Evolutionary conservation across 1,284 basidiomycete species (phyloP).

Genomic region (Wolfiporia cocos): DNA sequence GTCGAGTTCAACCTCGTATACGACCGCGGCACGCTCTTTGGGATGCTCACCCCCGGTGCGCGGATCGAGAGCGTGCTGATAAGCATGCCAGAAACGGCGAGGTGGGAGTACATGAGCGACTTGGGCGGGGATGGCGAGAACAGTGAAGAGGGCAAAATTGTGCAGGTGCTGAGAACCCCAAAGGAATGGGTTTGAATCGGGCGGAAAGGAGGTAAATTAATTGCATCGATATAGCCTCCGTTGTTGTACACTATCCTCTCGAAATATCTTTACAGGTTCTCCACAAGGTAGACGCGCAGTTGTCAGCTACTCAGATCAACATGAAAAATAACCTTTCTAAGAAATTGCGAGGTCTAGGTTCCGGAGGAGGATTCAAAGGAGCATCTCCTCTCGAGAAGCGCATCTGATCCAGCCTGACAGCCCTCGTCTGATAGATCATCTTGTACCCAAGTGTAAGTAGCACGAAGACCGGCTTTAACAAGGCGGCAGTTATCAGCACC

Average conservation of each 20-base stretch:
- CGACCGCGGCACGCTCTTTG: slow-evolving; percentile 86
- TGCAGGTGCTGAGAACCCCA: slow-evolving; percentile 66
- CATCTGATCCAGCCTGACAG: slow-evolving; percentile 23
- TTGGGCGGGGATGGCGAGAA: slow-evolving; percentile 57
- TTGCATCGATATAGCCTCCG: too few relatives aligned
- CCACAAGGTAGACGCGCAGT: too few relatives aligned
- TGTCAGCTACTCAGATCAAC: too few relatives aligned
- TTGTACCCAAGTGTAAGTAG: slow-evolving; percentile 26
- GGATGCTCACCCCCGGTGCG: slow-evolving; percentile 85
- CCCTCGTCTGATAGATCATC: slow-evolving; percentile 24
- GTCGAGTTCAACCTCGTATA: slow-evolving; percentile 94
- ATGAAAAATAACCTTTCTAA: background rate
- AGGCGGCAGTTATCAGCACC: background rate
- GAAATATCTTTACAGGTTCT: too few relatives aligned
- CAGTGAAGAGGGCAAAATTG: slow-evolving; percentile 67
- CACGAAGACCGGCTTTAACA: slow-evolving; percentile 23
- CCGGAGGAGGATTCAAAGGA: slow-evolving; percentile 1
- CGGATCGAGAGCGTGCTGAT: slow-evolving; percentile 92
- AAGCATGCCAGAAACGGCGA: slow-evolving; percentile 84
- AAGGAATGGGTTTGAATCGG: slow-evolving; percentile 56
- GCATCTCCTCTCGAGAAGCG: slow-evolving; percentile 15
- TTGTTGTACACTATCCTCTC: too few relatives aligned
- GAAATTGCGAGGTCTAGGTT: background rate
- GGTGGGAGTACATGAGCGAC: slow-evolving; percentile 93
- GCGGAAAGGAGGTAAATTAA: background rate